phyloP scores from a whole-genome alignment of 192 early-diverging fungal genomes.

The Coemansia biformis region DNA sequence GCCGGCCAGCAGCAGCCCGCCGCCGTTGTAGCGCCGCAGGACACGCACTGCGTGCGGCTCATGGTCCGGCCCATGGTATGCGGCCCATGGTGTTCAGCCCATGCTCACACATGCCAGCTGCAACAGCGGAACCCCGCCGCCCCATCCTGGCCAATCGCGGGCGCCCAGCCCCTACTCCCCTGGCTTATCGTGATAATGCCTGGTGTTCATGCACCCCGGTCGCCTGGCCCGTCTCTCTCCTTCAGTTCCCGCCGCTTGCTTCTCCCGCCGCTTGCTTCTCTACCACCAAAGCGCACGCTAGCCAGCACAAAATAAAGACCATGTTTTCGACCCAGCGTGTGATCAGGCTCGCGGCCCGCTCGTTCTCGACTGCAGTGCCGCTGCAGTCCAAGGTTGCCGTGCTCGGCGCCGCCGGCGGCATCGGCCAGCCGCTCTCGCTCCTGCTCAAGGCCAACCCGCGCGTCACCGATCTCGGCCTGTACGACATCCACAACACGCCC shows the following conservation, averaged over 20 bases:
- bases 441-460: conserved; percentile 86
- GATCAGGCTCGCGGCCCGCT: conserved; percentile 40
- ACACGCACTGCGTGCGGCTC: too few species aligned
- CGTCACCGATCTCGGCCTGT: conserved; percentile 83
- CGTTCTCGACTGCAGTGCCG: conserved; percentile 49
- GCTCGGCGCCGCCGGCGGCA: conserved; percentile 84
- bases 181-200: conserved; percentile 13
- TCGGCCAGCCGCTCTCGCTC: conserved; percentile 95
- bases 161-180: conserved; percentile 8
- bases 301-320: conserved; percentile 5
- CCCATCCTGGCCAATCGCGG: conserved; percentile 10
- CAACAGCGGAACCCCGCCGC: too few species aligned
- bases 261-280: too few species aligned
- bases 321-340: conserved; percentile 51
- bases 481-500: conserved; percentile 93
- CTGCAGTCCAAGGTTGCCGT: conserved; percentile 60
- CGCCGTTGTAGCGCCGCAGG: neutral
- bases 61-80: too few species aligned
- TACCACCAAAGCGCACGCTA: too few species aligned
- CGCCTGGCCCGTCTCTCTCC: too few species aligned
- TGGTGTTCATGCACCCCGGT: too few species aligned
- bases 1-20: neutral
- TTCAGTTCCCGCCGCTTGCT: too few species aligned
- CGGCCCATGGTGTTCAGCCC: too few species aligned
- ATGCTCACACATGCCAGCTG: too few species aligned